Evolutionary conservation across 345 rosid species (phyloP).

Genomic region (Brassica rapa): DNA sequence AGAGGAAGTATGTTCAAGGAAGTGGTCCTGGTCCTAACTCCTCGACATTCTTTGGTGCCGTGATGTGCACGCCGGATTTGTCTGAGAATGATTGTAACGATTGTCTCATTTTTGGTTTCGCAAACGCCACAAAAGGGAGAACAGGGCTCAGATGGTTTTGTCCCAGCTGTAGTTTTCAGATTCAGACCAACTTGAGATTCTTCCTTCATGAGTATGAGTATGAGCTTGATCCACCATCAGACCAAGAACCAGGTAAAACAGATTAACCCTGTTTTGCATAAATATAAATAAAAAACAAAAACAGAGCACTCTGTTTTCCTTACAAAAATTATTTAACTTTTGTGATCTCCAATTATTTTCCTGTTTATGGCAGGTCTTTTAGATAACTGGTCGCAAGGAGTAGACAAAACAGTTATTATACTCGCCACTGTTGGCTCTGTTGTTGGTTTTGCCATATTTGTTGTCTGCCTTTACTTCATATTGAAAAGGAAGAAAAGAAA

Average conservation of each 20-base stretch:
- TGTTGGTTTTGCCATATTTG: constrained; percentile 11
- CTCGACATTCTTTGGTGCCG: constrained; percentile 7
- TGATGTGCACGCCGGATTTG: constrained; percentile 6
- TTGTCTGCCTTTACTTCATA: constrained; percentile 13
- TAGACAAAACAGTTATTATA: neutral
- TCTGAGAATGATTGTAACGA: constrained; percentile 8
- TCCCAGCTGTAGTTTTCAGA: constrained; percentile 16
- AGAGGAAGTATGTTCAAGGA: constrained; percentile 11
- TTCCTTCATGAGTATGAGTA: neutral
- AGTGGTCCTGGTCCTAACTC: neutral
- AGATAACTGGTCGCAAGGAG: neutral
- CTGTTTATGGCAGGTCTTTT: neutral
- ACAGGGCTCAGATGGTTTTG: constrained; percentile 4
- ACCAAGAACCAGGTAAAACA: constrained; percentile 6
- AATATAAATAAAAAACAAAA: neutral
- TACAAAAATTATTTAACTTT: neutral
- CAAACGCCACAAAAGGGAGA: neutral
- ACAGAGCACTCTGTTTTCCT: neutral
- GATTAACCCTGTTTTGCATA: neutral
- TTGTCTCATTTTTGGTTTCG: neutral
- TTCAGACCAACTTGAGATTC: constrained; percentile 3
- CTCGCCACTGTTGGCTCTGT: constrained; percentile 5
- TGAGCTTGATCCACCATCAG: constrained; percentile 1
- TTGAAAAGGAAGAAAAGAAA: constrained; percentile 24
- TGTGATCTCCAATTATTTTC: neutral